Conservation (phyloP, 768 basidiomycete species). For the Rickenella mellea region DNA sequence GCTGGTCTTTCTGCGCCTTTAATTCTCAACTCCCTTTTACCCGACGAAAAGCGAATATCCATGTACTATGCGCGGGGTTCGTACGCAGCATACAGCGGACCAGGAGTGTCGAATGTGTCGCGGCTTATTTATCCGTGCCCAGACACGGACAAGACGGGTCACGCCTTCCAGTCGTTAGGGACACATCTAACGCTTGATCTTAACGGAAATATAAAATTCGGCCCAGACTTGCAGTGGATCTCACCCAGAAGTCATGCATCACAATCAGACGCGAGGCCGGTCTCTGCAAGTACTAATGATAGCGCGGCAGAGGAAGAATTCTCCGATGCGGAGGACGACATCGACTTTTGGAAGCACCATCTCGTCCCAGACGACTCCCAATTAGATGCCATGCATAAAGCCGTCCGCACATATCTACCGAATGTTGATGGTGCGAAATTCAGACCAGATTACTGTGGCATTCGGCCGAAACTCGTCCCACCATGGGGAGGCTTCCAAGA, state of each 20-base stretch:
- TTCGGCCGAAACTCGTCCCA: constrained; percentile 79
- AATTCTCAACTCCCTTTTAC: constrained; percentile 62
- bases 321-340: constrained; percentile 24
- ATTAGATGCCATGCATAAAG: constrained; percentile 54
- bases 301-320: constrained; percentile 21
- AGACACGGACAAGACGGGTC: constrained; percentile 38
- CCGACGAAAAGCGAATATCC: constrained; percentile 46
- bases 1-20: constrained; percentile 66
- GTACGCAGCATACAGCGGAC: constrained; percentile 82
- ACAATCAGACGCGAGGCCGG: constrained; percentile 15
- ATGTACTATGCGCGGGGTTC: constrained; percentile 80
- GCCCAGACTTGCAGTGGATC: constrained; percentile 89
- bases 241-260: constrained; percentile 23
- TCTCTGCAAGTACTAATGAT: constrained; percentile 5
- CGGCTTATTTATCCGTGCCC: constrained; percentile 93
- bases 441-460: constrained; percentile 74
- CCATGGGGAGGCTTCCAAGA: constrained; percentile 75
- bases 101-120: constrained; percentile 54
- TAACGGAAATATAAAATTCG: constrained; percentile 78
- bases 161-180: constrained; percentile 73
- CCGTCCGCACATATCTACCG: constrained; percentile 70
- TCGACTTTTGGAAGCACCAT: constrained; percentile 70
- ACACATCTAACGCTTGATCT: constrained; percentile 88
- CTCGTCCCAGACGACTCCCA: constrained; percentile 55
- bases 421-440: constrained; percentile 49